Evolutionary conservation across 2,329 filamentous ascomycete genomes (phyloP), one percentile per base, ranked within the genome.

Genomic region (Trichoderma atroviride): DNA sequence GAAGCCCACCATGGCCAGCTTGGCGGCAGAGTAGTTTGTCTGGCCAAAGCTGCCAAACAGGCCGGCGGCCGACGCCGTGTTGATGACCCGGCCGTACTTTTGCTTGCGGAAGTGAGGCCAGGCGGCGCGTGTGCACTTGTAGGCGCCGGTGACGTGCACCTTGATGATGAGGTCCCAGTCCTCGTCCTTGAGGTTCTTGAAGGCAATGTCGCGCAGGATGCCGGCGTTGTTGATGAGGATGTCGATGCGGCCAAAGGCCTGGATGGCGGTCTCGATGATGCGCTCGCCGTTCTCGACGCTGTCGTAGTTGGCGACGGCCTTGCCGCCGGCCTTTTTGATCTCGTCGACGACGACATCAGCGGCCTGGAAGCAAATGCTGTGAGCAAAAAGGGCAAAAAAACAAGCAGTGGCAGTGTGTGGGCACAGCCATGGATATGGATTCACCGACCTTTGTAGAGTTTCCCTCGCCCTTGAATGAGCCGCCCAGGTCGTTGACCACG

Each of bases 61-160:
- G 76, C 96, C 96, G 71, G 96, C 94, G 69, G 94, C 94, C n/a
- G 95, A 98, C 47, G 95, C 89, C 29, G 96, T 98, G 86, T 96
- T 98, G 84, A 99, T 97, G 74, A 99, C 86, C 76, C 96, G 89
- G 72, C 96, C 96, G 80, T 93, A 99, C 88, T 97, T 98, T 84
- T 99, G 96, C 85, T 98, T 98, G 78, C 95, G 89, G 88, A 99
- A 98, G 82, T 98, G 87, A 70, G 95, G 94, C 95, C 96, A 99
- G 64, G 96, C 96, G 72, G 96, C 96, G 81, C 90, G 91, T 71
- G 96, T 88, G 81, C 93, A 97, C 88, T 97, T 98, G 87, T 97
- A 99, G 77, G 94, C 91, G 75, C 96, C 96, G 78, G 89, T 92
- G 76, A 97, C 90, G 82, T 99, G 95, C 69, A 98, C 95, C 79